A percentile compares a stretch with the other conserved stretches of the same genome.
phyloP scores from a whole-genome alignment of 306 rosid genomes.

The Lathyrus tuberosus region DNA sequence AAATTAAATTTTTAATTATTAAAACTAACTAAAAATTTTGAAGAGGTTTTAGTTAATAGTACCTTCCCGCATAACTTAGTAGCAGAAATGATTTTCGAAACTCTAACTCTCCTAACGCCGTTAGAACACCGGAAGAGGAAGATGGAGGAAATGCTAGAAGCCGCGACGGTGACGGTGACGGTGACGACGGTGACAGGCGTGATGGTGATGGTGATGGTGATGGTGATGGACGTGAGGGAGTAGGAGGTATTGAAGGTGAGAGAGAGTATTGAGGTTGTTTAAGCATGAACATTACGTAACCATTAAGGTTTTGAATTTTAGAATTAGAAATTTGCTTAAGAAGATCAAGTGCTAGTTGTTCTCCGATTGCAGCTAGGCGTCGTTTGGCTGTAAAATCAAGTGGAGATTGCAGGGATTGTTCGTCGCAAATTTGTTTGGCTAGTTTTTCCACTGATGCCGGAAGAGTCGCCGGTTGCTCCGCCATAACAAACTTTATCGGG shows the following conservation, averaged over 20 bases:
- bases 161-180: background rate
- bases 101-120: constrained; percentile 74
- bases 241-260: background rate
- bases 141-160: background rate
- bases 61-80: constrained; percentile 66
- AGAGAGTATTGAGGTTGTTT: background rate
- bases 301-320: background rate
- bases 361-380: background rate
- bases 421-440: background rate
- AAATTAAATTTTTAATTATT: background rate
- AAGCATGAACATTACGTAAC: background rate
- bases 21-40: too few relatives aligned
- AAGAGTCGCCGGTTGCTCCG: background rate
- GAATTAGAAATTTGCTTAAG: background rate
- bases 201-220: too few relatives aligned
- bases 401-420: background rate
- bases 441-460: background rate
- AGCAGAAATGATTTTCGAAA: constrained; percentile 70
- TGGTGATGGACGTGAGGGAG: too few relatives aligned
- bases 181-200: background rate
- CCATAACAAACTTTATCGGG: background rate
- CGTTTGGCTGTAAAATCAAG: background rate
- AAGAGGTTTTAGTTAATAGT: background rate
- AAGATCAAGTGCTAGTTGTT: background rate
- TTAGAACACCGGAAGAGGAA: background rate